Conservation (phyloP, 129 eudicot species). For the Tagetes erecta region DNA sequence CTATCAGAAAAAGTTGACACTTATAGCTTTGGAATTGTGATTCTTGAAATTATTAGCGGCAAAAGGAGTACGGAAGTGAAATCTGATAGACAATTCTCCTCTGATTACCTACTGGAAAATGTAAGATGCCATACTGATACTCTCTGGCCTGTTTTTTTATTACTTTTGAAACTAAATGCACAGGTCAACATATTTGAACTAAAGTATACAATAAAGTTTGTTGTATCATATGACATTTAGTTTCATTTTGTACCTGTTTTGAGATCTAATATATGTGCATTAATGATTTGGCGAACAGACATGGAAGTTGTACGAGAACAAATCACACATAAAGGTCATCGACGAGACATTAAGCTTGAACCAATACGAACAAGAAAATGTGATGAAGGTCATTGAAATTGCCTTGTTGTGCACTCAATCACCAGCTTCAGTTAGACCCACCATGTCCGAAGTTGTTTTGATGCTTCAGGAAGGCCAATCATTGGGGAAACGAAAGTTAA, state of each 20-base stretch:
- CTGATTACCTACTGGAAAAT: conserved; percentile 64
- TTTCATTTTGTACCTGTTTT: too few species aligned
- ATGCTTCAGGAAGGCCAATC: conserved; percentile 49
- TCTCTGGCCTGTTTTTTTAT: not conserved
- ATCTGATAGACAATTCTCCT: conserved; percentile 23
- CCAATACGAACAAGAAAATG: conserved; percentile 47
- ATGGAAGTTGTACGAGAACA: conserved; percentile 67
- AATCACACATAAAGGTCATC: conserved; percentile 45
- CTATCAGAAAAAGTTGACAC: conserved; percentile 75
- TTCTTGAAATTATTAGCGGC: conserved; percentile 66
- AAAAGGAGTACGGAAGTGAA: conserved; percentile 48
- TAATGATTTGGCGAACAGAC: conserved; percentile 4
- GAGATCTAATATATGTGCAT: too few species aligned
- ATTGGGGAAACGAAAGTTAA: conserved; percentile 27
- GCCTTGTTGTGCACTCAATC: conserved; percentile 60
- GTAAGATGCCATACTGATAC: conserved; percentile 29
- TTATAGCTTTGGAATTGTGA: conserved; percentile 65
- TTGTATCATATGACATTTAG: too few species aligned
- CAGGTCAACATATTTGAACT: not conserved
- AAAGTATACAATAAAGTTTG: too few species aligned
- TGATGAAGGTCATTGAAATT: conserved; percentile 31
- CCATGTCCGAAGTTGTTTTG: conserved; percentile 67
- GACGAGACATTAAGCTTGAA: conserved; percentile 52
- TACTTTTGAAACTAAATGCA: not conserved
- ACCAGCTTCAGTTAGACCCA: conserved; percentile 56